Base-by-base conservation (phyloP, 768 basidiomycete species). In the Amanita muscaria region DNA sequence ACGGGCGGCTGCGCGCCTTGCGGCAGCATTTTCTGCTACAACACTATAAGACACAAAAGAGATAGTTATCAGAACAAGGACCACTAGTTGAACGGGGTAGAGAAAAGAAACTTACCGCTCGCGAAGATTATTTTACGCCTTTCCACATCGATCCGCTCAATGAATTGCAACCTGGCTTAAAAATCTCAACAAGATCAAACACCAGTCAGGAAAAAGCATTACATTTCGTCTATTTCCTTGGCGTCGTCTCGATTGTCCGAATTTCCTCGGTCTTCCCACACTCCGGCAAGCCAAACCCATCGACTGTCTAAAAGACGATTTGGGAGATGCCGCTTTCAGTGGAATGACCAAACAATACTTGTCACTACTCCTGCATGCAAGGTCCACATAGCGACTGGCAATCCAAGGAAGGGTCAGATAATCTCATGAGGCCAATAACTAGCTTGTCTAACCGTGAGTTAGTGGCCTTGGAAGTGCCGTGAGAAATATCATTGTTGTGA, bases 71-170 rank as follows among this genome's bases (percentile, higher is more conserved):
- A 44, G n/a, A 10, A 53, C 36, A 45, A 48, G 44, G n/a, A 51
- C 48, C 40, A n/a, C 3, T 25, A 37, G 9, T 31, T 11, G 42
- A 23, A 22, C n/a, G n/a, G n/a, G n/a, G n/a, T n/a, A n/a, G n/a
- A 18, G 31, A 31, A 46, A 19, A 30, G 42, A 4, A 2, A 52
- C 67, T 29, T 40, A 83, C 88, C 77, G 70, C 55, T 81, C 77
- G 2, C 59, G 60, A 53, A 70, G 88, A 57, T 88, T 80, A 1
- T 52, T 84, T 89, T 16, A 86, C 66, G n/a, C 89, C 89, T 64
- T 88, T 90, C 85, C 87, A 92, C 1, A 77, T 85, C 5, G 83
- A 77, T 25, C 89, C 88, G 49, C 82, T 88, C 21, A 91, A 70
- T 2, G 77, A 59, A 56, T 78, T 88, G 59, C 86, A 67, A 60